These are phyloP conservation scores for Isabelozyma heimii DNA, from an alignment of 805 yeast genomes.

Conservation along the genomic window DNA sequence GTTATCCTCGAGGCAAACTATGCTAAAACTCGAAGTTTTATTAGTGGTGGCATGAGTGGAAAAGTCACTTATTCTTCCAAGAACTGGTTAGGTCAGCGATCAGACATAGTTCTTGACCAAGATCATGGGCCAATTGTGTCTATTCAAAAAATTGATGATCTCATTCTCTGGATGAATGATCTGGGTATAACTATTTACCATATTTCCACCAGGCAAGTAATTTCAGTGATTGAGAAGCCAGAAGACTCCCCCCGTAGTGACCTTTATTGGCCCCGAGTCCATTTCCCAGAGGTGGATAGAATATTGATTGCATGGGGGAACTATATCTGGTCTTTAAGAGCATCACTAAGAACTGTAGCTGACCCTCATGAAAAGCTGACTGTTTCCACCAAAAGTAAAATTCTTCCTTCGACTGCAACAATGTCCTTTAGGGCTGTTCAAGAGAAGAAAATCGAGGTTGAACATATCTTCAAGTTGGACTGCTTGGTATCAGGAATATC, in stretches of 20 bases:
- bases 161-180: slow-evolving; percentile 82
- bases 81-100: slow-evolving; percentile 85
- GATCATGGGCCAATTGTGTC: slow-evolving; percentile 71
- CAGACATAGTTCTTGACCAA: slow-evolving; percentile 61
- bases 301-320: slow-evolving; percentile 81
- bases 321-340: slow-evolving; percentile 67
- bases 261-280: slow-evolving; percentile 77
- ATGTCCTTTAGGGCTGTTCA: slow-evolving; percentile 47
- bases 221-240: slow-evolving; percentile 58
- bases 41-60: slow-evolving; percentile 91
- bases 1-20: slow-evolving; percentile 79
- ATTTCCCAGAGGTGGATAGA: slow-evolving; percentile 61
- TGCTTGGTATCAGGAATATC: slow-evolving; percentile 73
- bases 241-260: slow-evolving; percentile 62
- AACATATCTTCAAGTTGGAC: slow-evolving; percentile 45
- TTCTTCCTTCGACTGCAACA: slow-evolving; percentile 53
- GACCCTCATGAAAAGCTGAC: slow-evolving; percentile 12
- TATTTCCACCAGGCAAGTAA: slow-evolving; percentile 44
- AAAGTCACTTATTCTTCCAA: slow-evolving; percentile 69
- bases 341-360: slow-evolving; percentile 24
- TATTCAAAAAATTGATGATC: slow-evolving; percentile 58
- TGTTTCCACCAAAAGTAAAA: slow-evolving; percentile 27
- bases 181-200: slow-evolving; percentile 72
- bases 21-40: slow-evolving; percentile 56
- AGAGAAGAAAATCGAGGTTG: slow-evolving; percentile 46